Conservation (phyloP, 208 protist species). For the Kentomonas sorsogonicus region DNA sequence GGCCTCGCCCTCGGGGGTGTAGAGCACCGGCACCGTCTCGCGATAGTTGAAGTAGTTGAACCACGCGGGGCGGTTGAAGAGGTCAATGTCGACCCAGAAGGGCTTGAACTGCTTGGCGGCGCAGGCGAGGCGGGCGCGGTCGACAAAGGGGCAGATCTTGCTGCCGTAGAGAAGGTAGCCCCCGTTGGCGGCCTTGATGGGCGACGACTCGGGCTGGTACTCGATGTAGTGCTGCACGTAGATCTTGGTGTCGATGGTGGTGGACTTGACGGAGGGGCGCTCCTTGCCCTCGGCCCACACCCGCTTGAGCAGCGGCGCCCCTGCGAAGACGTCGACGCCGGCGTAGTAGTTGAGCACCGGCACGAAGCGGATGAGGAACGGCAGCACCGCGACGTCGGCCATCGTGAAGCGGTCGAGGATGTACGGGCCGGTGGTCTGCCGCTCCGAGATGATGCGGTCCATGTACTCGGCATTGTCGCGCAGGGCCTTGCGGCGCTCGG, state of each 20-base stretch:
- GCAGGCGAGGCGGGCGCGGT: constrained; percentile 54
- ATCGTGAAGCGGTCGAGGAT: constrained; percentile 71
- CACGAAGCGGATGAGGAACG: constrained; percentile 63
- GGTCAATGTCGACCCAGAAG: constrained; percentile 31
- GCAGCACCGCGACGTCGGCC: constrained; percentile 61
- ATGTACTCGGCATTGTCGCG: constrained; percentile 57
- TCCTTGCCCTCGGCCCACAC: constrained; percentile 37
- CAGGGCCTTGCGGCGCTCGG: constrained; percentile 43
- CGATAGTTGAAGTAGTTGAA: constrained; percentile 55
- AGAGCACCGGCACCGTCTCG: constrained; percentile 58
- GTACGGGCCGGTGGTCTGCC: constrained; percentile 54
- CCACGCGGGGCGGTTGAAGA: constrained; percentile 42
- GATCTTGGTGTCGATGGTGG: too few species aligned
- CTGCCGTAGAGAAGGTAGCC: constrained; percentile 50
- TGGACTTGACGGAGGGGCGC: constrained; percentile 48
- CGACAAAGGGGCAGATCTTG: constrained; percentile 55
- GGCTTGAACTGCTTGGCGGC: constrained; percentile 33
- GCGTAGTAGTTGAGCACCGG: constrained; percentile 48
- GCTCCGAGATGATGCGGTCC: constrained; percentile 49
- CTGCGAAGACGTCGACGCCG: constrained; percentile 60
- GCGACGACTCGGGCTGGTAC: constrained; percentile 21
- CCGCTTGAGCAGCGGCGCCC: constrained; percentile 53
- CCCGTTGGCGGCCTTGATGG: constrained; percentile 27
- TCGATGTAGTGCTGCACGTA: constrained; percentile 18
- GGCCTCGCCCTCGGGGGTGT: constrained; percentile 45